Evolutionary conservation across 495 filamentous ascomycete genomes (phyloP).

Genomic region (Annulohypoxylon maeteangense): DNA sequence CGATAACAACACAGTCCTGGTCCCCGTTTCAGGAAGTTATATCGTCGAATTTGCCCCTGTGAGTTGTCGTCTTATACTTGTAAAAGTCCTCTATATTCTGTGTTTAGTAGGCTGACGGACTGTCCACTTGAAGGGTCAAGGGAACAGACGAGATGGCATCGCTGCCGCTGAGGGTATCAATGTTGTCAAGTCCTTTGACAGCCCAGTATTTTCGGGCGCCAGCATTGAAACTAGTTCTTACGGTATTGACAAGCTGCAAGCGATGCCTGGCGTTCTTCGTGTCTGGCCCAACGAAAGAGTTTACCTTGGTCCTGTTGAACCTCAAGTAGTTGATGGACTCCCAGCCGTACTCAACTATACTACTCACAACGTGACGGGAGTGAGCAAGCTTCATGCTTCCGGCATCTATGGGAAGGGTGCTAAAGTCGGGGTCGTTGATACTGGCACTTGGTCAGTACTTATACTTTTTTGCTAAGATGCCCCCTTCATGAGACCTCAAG

Average conservation of each 20-base stretch:
- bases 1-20: slow-evolving; percentile 12
- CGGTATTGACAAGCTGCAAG: slow-evolving; percentile 24
- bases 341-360: slow-evolving; percentile 26
- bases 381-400: slow-evolving; percentile 27
- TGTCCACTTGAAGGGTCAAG: slow-evolving; percentile 14
- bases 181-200: slow-evolving; percentile 39
- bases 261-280: slow-evolving; percentile 15
- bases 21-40: slow-evolving; percentile 9
- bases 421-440: slow-evolving; percentile 48
- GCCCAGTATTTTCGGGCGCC: slow-evolving; percentile 36
- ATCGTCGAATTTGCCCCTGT: slow-evolving; percentile 30
- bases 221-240: slow-evolving; percentile 27
- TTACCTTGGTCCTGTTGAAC: slow-evolving; percentile 13
- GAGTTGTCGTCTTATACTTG: background rate
- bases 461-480: background rate
- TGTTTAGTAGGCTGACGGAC: background rate
- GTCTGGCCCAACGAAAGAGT: slow-evolving; percentile 32
- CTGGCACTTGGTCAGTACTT: slow-evolving; percentile 54
- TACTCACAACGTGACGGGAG: slow-evolving; percentile 30
- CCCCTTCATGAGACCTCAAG: background rate
- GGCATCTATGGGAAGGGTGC: slow-evolving; percentile 36
- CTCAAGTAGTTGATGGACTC: slow-evolving; percentile 9
- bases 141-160: slow-evolving; percentile 23
- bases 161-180: slow-evolving; percentile 25
- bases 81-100: background rate